Evolutionary conservation across 371 early-diverging fungal genomes (phyloP), one percentile per base, ranked within the genome.

Genomic region (Mucor piriformis): DNA sequence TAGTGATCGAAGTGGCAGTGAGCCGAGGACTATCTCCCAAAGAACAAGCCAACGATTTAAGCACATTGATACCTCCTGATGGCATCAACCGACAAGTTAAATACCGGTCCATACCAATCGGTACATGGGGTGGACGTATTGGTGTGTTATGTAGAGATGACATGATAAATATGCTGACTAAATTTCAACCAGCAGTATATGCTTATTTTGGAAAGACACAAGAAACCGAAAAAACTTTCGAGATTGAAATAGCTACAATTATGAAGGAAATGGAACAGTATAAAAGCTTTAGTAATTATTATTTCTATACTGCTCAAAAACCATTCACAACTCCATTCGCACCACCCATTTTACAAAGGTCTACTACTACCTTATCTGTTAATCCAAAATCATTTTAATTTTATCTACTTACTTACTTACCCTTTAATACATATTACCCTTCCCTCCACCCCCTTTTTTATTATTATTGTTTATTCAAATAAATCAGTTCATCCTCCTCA

Each of bases 21-120:
- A 60, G 54, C 37, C 40, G 64, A 46, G 65, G 67, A 12, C 38
- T 65, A 11, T 52, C 64, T 29, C 60, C 68, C 24, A 40, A 47
- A 13, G 35, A 52, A 27, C 53, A 62, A 49, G 53, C 60, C 0
- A 54, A 52, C 15, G 44, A 63, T 0, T 21, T 70, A 4, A 47
- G 49, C 20, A 34, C 58, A 0, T 23, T 73, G 1, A 44, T 67
- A 3, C 70, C 69, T 15, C 38, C 49, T 0, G 59, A 67, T 15
- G 65, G 51, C 11, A 51, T 56, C 1, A 34, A 72, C 43, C 32
- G 34, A 48, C 62, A 68, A 61, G 53, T 59, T 5, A 72, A 64
- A 56, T 67, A 64, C 21, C 44, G 66, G 20, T 72, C 72, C n/a
- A 59, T 72, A 57, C 72, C 72, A 18, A 69, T 72, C 40, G 72